Evolutionary conservation across 78 protist genomes (phyloP), one percentile per base, ranked within the genome.

Genomic region (Cavenderia fasciculata): DNA sequence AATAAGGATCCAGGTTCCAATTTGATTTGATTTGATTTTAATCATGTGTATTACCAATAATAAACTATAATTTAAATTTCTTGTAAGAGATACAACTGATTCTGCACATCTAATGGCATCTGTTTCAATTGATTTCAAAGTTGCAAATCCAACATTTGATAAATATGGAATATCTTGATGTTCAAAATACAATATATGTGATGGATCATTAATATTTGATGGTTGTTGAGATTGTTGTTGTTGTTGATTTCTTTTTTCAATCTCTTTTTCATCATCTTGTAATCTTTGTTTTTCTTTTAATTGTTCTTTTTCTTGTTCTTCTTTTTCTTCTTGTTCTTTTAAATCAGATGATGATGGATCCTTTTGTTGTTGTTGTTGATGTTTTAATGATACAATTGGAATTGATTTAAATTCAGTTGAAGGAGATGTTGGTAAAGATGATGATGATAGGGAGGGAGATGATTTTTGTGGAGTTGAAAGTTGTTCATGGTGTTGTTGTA

Each of bases 91-190:
- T 1, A 77, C 57, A 2, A 77, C 61, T 19, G 71, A 65, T 46
- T 77, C 87, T 33, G 87, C 66, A 77, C 87, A 77, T 77, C 57
- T 77, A 10, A 77, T 59, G 5, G 87, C 56, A 77, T 77, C 72
- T 4, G n/a, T 27, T 49, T 77, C 87, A 33, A 77, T 63, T 7
- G 59, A 27, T 63, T 77, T 77, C 23, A 77, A 38, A 27, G 87
- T 77, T n/a, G 33, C 38, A 59, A 77, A 77, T 31, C 87, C 87
- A 33, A 77, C 87, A 49, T 77, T 49, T 21, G 69, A 62, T 18
- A 77, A 36, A 62, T 34, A 49, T 21, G 87, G 87, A 49, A 77
- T 77, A 43, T 33, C 43, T 62, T 63, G 41, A 2, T 34, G 23
- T 63, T 77, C 87, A 62, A 62, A 77, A 47, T 36, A 44, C 63